Percentiles rank a stretch among this genome's conserved stretches.
These are phyloP conservation scores for Neostapfia colusana DNA, from an alignment of 176 grass and related monocot species.

Conservation along the genomic window DNA sequence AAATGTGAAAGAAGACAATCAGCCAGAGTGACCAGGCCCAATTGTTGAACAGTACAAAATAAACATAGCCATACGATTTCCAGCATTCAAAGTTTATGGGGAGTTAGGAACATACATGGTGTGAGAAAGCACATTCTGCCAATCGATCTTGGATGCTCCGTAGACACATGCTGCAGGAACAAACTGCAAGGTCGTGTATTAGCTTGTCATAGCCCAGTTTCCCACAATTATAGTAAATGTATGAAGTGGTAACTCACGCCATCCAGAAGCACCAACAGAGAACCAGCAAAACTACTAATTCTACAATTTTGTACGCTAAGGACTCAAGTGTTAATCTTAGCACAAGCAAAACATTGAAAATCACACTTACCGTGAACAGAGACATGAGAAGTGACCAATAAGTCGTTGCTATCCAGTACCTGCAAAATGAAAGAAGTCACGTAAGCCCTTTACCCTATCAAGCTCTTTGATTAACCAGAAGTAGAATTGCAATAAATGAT, in stretches of 20 bases:
- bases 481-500: conserved; percentile 5
- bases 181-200: conserved; percentile 57
- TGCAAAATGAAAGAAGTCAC: not conserved
- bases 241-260: conserved; percentile 4
- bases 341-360: conserved; percentile 19
- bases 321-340: not conserved
- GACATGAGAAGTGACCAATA: conserved; percentile 95
- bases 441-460: not conserved
- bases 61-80: not conserved
- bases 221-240: not conserved
- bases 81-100: not conserved
- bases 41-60: conserved; percentile 2
- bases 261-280: not conserved
- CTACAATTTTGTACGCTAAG: not conserved
- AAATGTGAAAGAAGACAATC: conserved; percentile 28
- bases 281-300: not conserved
- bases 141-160: conserved; percentile 70
- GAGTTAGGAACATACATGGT: conserved; percentile 57
- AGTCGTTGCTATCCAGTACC: conserved; percentile 61
- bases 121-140: conserved; percentile 67
- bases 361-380: conserved; percentile 68
- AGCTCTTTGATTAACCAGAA: too few relatives aligned
- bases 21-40: not conserved
- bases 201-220: not conserved
- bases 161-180: conserved; percentile 83